Conservation (phyloP, 2,329 filamentous ascomycete species). For the Zymoseptoria tritici region DNA sequence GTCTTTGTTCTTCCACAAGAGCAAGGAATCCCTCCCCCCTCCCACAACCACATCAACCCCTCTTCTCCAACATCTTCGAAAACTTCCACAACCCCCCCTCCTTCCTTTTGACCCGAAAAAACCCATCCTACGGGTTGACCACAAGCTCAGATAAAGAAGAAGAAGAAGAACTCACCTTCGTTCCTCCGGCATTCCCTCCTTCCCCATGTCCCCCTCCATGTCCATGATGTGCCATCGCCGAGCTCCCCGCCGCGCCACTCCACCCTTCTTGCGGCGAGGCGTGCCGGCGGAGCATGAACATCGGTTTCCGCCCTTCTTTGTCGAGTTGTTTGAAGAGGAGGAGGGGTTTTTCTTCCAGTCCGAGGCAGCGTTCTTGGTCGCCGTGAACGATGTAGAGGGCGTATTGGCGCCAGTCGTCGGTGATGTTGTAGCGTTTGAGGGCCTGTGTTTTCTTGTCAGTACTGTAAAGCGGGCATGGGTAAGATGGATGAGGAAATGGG, state of each 20-base stretch:
- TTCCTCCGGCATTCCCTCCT: background rate
- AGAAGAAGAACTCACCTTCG: background rate
- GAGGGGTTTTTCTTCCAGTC: conserved; percentile 84
- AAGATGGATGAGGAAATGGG: background rate
- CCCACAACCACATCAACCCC: too few relatives aligned
- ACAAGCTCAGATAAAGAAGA: background rate
- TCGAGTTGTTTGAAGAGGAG: conserved; percentile 97
- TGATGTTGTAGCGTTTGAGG: conserved; percentile 96
- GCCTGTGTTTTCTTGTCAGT: conserved; percentile 39
- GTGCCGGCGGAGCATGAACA: conserved; percentile 88
- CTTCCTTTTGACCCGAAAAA: background rate
- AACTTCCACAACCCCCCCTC: background rate
- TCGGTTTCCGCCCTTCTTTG: conserved; percentile 93
- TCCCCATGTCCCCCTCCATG: background rate
- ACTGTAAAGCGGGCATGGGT: background rate
- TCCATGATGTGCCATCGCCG: background rate
- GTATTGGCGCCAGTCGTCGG: conserved; percentile 94
- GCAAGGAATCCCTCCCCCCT: background rate
- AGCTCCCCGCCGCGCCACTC: conserved; percentile 15
- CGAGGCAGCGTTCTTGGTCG: conserved; percentile 92
- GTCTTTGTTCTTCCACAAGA: background rate
- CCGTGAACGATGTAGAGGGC: conserved; percentile 97
- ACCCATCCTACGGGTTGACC: too few relatives aligned
- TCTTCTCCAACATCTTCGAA: background rate
- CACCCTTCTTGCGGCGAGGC: conserved; percentile 40